Percentiles rank a stretch among this genome's conserved stretches.
phyloP scores from a whole-genome alignment of 2,329 filamentous ascomycete species.

The Dryadomyces quercus-mongolicae region DNA sequence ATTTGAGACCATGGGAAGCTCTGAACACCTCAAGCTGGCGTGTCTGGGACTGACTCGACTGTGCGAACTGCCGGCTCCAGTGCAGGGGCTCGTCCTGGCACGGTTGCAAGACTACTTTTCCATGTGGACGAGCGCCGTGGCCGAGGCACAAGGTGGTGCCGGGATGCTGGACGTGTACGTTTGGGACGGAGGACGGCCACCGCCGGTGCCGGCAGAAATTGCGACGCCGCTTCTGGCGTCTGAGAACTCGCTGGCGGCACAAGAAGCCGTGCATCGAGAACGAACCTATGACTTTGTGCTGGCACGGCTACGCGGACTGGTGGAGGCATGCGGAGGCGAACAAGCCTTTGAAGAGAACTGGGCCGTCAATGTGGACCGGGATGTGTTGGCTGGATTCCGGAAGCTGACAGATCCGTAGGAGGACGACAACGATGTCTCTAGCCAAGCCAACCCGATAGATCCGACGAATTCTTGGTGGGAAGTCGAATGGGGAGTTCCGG shows the following conservation, averaged over 20 bases:
- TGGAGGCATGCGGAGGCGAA: conserved; percentile 51
- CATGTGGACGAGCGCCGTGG: conserved; percentile 62
- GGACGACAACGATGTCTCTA: too few species aligned
- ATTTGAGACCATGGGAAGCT: conserved; percentile 54
- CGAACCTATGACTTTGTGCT: conserved; percentile 53
- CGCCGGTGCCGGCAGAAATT: conserved; percentile 26
- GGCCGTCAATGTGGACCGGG: conserved; percentile 62
- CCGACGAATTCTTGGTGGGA: too few species aligned
- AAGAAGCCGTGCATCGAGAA: conserved; percentile 57
- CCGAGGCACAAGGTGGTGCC: conserved; percentile 48
- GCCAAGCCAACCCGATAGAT: too few species aligned
- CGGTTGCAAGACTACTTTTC: conserved; percentile 62
- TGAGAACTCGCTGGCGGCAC: conserved; percentile 39
- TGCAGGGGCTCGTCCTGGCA: conserved; percentile 44
- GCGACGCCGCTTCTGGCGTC: conserved; percentile 40
- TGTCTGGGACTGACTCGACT: conserved; percentile 61
- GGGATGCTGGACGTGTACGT: conserved; percentile 41
- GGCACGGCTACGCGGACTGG: conserved; percentile 45
- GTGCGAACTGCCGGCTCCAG: conserved; percentile 47
- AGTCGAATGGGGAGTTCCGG: too few species aligned
- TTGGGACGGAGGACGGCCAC: conserved; percentile 22
- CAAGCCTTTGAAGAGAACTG: conserved; percentile 55
- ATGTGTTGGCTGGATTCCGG: conserved; percentile 55
- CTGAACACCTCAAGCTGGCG: conserved; percentile 57
- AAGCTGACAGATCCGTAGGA: conserved; percentile 15